A percentile compares a stretch with the other conserved stretches of the same genome.
Evolutionary conservation across 2,329 filamentous ascomycete species (phyloP).

Genomic region (Hypoxylon sp.): DNA sequence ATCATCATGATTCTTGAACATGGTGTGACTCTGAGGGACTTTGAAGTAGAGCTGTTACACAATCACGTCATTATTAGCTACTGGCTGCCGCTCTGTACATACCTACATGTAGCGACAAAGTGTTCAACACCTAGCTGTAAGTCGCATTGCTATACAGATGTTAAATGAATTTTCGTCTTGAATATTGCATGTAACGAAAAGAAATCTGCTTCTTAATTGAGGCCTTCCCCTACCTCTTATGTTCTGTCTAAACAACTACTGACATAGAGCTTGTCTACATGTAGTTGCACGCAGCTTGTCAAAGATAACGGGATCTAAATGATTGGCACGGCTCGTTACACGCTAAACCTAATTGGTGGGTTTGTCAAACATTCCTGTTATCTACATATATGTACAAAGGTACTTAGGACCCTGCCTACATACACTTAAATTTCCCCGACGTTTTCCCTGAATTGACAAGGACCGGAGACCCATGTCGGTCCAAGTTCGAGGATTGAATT

Average conservation of each 20-base stretch:
- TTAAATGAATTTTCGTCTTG: too few relatives aligned
- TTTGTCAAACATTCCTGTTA: neutral
- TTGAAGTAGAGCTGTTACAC: neutral
- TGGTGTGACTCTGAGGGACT: too few relatives aligned
- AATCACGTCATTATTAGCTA: neutral
- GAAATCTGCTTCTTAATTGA: neutral
- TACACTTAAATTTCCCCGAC: slow-evolving; percentile 24
- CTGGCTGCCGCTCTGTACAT: neutral
- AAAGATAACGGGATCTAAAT: neutral
- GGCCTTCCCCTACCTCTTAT: too few relatives aligned
- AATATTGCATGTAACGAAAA: neutral
- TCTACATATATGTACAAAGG: neutral
- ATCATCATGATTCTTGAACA: neutral
- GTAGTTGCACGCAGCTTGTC: neutral
- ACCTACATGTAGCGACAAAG: too few relatives aligned
- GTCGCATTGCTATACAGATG: neutral
- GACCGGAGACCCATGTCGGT: slow-evolving; percentile 32
- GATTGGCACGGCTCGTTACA: neutral
- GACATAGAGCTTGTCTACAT: neutral
- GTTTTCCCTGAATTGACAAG: slow-evolving; percentile 44
- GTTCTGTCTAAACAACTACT: neutral
- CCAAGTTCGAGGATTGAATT: slow-evolving; percentile 39
- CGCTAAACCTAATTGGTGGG: slow-evolving; percentile 18
- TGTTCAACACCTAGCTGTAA: too few relatives aligned
- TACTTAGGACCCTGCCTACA: neutral